Evolutionary conservation across 2,329 filamentous ascomycete species (phyloP), one percentile per base, ranked within the genome.

Genomic region (Pyrenochaeta sp.): DNA sequence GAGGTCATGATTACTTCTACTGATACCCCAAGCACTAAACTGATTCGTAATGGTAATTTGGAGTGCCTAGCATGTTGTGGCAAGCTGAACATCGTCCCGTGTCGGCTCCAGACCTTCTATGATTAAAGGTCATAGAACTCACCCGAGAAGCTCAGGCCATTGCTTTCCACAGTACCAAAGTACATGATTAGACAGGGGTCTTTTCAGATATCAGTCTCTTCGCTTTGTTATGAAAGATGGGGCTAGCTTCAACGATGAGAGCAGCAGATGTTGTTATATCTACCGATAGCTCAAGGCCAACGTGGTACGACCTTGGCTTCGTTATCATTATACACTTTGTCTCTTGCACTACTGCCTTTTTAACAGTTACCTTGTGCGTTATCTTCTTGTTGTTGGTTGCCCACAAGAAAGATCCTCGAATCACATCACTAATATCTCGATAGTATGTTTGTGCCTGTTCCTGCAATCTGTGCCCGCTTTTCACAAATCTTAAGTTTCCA

Each of bases 391-490:
- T 10, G 30, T 48, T 39, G 36, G 42, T 50, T 49, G 30, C 37
- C 36, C 63, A 30, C 44, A 18, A 43, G 56, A 50, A 57, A 48
- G 54, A 56, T 63, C 47, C 60, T 67, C 69, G 60, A 63, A 37
- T 58, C 53, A 51, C 45, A 44, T 61, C 50, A 48, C 63, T 62
- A 51, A 60, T 45, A 45, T 46, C 48, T 51, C 31, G 21, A 54
- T 65, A 73, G 68, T 64, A 63, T 71, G 69, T 73, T 73, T 73
- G 71, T 65, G 51, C 46, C 7, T 66, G 64, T 58, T 51, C 63
- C 64, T 66, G 61, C 58, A 57, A 61, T 48, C 61, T 60, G 59
- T 51, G 45, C 48, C 45, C 54, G 51, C 58, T 49, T 46, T 48
- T 50, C 42, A 37, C 37, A 32, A 47, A 45, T 49, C 47, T 42